Evolutionary conservation across 73 alveolate species (phyloP).

Genomic region (Urostyla sp.): DNA sequence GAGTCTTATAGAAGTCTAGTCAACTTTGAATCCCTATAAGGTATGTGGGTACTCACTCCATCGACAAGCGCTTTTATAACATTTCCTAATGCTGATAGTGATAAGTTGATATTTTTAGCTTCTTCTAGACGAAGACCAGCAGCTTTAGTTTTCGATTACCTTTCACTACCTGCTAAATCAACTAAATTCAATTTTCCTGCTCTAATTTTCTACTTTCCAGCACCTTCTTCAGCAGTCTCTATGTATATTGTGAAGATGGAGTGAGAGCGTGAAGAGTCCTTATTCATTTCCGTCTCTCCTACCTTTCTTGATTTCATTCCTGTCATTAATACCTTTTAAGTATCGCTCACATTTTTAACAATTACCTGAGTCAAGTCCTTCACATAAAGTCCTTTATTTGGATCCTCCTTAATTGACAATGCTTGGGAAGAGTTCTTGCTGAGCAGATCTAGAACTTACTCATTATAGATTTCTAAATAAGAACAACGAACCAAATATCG

Average conservation of each 20-base stretch:
- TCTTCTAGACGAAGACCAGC: constrained; percentile 88
- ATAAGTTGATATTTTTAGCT: constrained; percentile 88
- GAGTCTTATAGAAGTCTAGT: constrained; percentile 92
- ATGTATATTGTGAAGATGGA: constrained; percentile 93
- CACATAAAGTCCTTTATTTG: constrained; percentile 87
- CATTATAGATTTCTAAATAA: constrained; percentile 75
- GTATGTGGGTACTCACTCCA: constrained; percentile 79
- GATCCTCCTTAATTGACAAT: constrained; percentile 91
- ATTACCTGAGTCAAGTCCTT: constrained; percentile 86
- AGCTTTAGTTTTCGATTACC: constrained; percentile 81
- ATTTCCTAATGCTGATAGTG: constrained; percentile 62
- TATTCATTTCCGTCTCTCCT: constrained; percentile 96
- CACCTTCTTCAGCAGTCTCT: constrained; percentile 88
- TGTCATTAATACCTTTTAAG: constrained; percentile 84
- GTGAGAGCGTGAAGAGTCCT: constrained; percentile 94
- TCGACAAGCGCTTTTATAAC: constrained; percentile 72
- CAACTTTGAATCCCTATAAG: constrained; percentile 87
- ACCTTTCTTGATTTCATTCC: constrained; percentile 91
- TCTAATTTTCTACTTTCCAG: constrained; percentile 39
- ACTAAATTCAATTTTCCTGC: constrained; percentile 81
- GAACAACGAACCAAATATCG: constrained; percentile 81
- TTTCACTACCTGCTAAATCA: constrained; percentile 91
- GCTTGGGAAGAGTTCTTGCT: constrained; percentile 72
- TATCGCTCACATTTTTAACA: constrained; percentile 84
- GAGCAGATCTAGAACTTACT: constrained; percentile 85